Conservation (phyloP, 345 rosid genomes). For the Salix suchowensis region DNA sequence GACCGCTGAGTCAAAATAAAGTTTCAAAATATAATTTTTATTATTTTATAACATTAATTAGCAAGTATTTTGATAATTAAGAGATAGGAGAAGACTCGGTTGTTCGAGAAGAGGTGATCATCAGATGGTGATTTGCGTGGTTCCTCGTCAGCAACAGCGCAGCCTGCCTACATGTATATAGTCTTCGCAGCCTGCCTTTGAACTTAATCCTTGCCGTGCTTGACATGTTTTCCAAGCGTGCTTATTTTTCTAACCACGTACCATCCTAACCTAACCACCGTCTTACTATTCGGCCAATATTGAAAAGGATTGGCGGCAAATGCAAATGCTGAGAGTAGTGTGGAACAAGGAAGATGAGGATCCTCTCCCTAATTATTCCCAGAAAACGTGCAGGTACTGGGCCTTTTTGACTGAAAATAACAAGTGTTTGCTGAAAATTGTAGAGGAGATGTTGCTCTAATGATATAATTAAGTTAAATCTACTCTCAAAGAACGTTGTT, state of each 20-base stretch:
- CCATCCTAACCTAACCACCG: neutral
- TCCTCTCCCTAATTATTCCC: neutral
- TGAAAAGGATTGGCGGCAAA: neutral
- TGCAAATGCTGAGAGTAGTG: no score
- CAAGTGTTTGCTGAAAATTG: neutral
- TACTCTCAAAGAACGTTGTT: neutral
- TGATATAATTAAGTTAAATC: neutral
- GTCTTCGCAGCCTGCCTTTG: neutral
- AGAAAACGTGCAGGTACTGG: neutral
- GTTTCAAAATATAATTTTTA: no score
- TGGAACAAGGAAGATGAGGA: neutral
- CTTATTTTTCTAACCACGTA: neutral
- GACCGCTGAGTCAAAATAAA: no score
- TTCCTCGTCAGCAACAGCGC: conserved; percentile 16
- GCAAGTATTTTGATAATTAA: no score
- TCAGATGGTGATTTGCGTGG: neutral
- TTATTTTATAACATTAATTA: no score
- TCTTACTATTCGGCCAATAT: neutral
- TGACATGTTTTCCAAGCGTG: conserved; percentile 3
- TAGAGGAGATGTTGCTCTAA: neutral
- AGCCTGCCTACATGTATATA: neutral
- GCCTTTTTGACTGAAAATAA: no score
- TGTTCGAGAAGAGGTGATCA: no score
- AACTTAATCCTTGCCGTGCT: conserved; percentile 1
- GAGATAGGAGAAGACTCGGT: no score